These are phyloP conservation scores for Sugiyamaella marilandica DNA, from an alignment of 805 yeast species.

Conservation along the genomic window DNA sequence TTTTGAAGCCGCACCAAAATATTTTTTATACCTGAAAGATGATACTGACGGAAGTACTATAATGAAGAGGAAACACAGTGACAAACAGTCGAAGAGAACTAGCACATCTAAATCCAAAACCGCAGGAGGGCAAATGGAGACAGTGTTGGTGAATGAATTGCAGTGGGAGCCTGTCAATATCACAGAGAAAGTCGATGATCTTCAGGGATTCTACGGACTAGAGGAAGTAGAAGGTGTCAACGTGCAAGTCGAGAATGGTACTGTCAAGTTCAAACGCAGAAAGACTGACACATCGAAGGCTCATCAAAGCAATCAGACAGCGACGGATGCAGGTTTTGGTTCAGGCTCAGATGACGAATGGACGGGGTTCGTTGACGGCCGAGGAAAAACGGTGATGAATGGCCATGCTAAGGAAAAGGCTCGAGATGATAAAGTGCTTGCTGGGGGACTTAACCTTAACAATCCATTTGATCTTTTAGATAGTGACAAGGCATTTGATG, in stretches of 20 bases:
- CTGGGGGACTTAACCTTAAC: slow-evolving; percentile 8
- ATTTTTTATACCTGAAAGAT: neutral
- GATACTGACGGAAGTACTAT: neutral
- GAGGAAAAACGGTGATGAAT: slow-evolving; percentile 9
- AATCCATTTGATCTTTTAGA: slow-evolving; percentile 22
- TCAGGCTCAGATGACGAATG: slow-evolving; percentile 4
- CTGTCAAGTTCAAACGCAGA: slow-evolving; percentile 40
- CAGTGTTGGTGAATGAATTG: slow-evolving; percentile 24
- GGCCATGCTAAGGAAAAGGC: slow-evolving; percentile 12
- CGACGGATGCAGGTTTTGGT: neutral
- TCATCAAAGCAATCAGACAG: neutral
- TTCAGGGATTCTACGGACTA: slow-evolving; percentile 85
- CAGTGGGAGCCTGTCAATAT: slow-evolving; percentile 78
- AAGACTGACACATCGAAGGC: slow-evolving; percentile 29
- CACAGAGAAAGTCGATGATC: slow-evolving; percentile 80
- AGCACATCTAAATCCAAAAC: neutral
- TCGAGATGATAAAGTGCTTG: neutral
- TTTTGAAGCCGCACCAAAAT: neutral
- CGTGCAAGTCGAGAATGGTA: slow-evolving; percentile 68
- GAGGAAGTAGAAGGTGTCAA: slow-evolving; percentile 94
- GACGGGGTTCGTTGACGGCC: slow-evolving; percentile 2
- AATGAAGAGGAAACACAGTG: neutral
- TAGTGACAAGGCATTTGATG: slow-evolving; percentile 17
- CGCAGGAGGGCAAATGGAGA: neutral
- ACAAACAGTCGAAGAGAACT: neutral